Evolutionary conservation across 768 basidiomycete species (phyloP), one percentile per base, ranked within the genome.

Genomic region (Mycena vitilis): DNA sequence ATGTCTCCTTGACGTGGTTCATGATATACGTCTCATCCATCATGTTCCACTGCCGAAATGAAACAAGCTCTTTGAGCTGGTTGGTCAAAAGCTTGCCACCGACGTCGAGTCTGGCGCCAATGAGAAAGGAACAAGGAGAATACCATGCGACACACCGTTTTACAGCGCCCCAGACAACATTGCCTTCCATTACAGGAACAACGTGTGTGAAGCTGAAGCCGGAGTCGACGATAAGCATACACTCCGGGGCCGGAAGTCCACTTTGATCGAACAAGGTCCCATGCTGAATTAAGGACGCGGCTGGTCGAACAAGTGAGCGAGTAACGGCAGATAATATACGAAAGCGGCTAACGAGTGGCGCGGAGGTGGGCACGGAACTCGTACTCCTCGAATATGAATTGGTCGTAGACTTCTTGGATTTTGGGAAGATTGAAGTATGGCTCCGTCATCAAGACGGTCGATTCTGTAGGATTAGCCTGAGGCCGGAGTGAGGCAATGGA

Each of bases 41-140:
- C 94, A 98, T 95, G 78, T 98, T 95, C 94, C 95, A 98, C 76
- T 98, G 96, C 51, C 97, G 90, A 78, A 93, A 98, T 15, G 95
- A 97, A 7, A 96, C 88, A 52, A 96, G 85, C 75, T 96, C 94
- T 76, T 98, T 98, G 25, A 99, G 86, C 59, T 97, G 94, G 79
- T 99, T 98, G 30, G 96, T 98, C 65, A 99, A 79, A 12, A 99
- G 86, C 81, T 99, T 98, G 54, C 96, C 97, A 59, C 97, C 96
- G 20, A 98, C 91, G 75, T 98, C 95, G 78, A 99, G 89, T 75
- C 96, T 97, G 78, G 47, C 47, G 9, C n/a, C 18, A 22, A 6
- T 42, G 11, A 47, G 44, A 44, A 25, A 20, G 36, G 10, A 16
- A 45, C 11, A 16, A 18, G 61, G 69, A 63, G 71, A 57, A 56